These are phyloP conservation scores for Cucumis cinereus DNA, from an alignment of 306 rosid species.

Conservation along the genomic window DNA sequence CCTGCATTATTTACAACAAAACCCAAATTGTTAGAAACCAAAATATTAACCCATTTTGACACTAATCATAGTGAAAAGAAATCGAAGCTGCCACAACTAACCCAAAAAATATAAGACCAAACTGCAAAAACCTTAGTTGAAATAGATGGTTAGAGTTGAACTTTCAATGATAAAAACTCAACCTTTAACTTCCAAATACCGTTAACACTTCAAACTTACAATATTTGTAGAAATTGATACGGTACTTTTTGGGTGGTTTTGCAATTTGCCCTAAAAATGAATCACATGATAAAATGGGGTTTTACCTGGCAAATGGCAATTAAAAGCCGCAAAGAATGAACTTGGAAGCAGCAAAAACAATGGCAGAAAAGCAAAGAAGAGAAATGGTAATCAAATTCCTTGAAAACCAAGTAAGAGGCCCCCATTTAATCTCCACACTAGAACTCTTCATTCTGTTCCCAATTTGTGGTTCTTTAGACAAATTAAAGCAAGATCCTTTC, in stretches of 20 bases:
- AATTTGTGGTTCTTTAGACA: constrained; percentile 45
- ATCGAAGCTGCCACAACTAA: no score
- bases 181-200: no score
- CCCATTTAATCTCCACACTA: constrained; percentile 81
- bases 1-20: not conserved
- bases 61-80: no score
- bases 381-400: constrained; percentile 30
- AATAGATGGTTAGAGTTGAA: no score
- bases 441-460: constrained; percentile 85
- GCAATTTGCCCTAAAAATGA: no score
- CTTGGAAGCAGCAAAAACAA: constrained; percentile 49
- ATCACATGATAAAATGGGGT: not conserved
- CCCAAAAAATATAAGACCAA: no score
- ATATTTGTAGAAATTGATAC: no score
- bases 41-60: no score
- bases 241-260: no score
- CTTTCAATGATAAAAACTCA: no score
- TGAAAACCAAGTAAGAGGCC: constrained; percentile 40
- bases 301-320: not conserved
- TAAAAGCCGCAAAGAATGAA: constrained; percentile 43
- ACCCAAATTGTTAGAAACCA: not conserved
- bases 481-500: constrained; percentile 81
- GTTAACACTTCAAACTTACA: no score
- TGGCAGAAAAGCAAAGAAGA: constrained; percentile 57
- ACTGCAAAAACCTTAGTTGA: no score